phyloP scores from a whole-genome alignment of 768 basidiomycete genomes.

The Paxillus involutus region DNA sequence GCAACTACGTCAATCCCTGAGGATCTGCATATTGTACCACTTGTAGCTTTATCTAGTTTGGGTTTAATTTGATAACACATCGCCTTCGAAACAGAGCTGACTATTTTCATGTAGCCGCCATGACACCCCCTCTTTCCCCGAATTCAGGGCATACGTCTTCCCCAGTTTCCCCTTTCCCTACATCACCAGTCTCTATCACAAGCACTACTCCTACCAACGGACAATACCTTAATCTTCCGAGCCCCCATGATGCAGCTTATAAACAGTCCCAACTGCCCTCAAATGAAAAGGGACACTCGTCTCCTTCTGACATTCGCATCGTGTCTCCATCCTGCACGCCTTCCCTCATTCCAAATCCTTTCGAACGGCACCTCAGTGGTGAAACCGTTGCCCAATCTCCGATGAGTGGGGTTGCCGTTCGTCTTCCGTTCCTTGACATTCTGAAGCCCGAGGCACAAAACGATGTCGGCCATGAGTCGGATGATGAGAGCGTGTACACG shows the following conservation, averaged over 20 bases:
- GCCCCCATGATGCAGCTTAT: conserved; percentile 15
- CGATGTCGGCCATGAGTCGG: conserved; percentile 26
- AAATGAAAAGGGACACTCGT: conserved; percentile 20
- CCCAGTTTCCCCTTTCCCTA: conserved; percentile 32
- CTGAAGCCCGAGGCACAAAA: conserved; percentile 33
- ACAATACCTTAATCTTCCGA: conserved; percentile 17
- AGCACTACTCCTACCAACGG: conserved; percentile 14
- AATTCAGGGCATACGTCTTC: conserved; percentile 32
- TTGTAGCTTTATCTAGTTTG: background rate
- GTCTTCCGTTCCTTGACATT: conserved; percentile 60
- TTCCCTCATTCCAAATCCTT: conserved; percentile 78
- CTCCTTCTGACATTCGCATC: conserved; percentile 24
- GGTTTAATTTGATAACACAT: background rate
- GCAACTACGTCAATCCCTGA: background rate
- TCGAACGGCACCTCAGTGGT: conserved; percentile 91
- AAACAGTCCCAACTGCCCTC: conserved; percentile 5
- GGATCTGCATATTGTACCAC: background rate
- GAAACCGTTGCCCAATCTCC: conserved; percentile 27
- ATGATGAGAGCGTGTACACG: conserved; percentile 36
- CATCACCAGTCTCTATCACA: conserved; percentile 23
- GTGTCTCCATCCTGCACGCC: conserved; percentile 30
- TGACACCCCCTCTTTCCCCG: conserved; percentile 34
- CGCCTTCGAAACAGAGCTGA: background rate
- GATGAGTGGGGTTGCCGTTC: conserved; percentile 24
- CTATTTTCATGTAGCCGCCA: conserved; percentile 18